Percentiles rank a stretch among this genome's conserved stretches.
Evolutionary conservation across 1,284 basidiomycete genomes (phyloP).

Genomic region (Sparassis latifolia): DNA sequence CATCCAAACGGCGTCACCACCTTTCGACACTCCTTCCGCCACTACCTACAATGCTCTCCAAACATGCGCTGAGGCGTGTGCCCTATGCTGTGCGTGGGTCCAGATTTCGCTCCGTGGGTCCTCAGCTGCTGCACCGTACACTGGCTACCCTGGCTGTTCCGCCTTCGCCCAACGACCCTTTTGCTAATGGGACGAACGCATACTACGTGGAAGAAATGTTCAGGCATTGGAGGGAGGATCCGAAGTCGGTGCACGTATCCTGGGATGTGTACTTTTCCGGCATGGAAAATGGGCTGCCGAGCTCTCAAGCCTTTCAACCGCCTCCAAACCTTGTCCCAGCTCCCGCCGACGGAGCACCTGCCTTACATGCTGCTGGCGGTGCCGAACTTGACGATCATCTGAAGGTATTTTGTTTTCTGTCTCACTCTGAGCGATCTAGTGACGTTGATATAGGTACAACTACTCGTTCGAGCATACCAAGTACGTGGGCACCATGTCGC

Average conservation of each 20-base stretch:
- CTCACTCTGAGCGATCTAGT: conserved; percentile 1
- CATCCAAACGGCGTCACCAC: too few relatives aligned
- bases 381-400: conserved; percentile 89
- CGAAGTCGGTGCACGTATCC: conserved; percentile 87
- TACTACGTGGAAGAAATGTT: conserved; percentile 99
- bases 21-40: too few relatives aligned
- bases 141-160: conserved; percentile 46
- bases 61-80: conserved; percentile 9
- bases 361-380: conserved; percentile 65
- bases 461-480: conserved; percentile 97
- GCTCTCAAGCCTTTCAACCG: conserved; percentile 79
- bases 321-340: conserved; percentile 69
- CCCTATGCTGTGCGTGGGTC: conserved; percentile 1
- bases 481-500: conserved; percentile 97
- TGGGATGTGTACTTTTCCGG: conserved; percentile 97
- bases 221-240: conserved; percentile 85
- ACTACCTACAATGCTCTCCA: conserved; percentile 3
- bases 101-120: neutral
- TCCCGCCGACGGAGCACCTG: conserved; percentile 78
- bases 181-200: conserved; percentile 88
- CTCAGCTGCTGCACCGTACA: conserved; percentile 17
- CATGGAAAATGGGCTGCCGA: conserved; percentile 84
- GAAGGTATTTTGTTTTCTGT: conserved; percentile 53
- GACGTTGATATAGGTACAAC: conserved; percentile 65
- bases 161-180: conserved; percentile 70